phyloP scores from a whole-genome alignment of 768 basidiomycete species.

The Mycena amicta region DNA sequence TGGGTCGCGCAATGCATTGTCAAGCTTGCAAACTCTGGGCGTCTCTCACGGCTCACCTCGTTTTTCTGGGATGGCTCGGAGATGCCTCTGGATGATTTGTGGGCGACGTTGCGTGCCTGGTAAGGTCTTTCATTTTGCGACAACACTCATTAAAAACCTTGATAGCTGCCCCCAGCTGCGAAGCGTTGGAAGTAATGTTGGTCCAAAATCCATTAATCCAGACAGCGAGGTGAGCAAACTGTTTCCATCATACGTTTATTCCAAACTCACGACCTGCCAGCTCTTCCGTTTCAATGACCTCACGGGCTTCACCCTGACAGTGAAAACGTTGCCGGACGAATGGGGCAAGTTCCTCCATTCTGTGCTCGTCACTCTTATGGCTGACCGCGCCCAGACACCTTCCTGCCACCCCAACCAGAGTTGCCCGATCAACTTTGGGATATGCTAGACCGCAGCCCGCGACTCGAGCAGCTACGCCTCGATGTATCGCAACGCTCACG shows the following conservation, averaged over 20 bases:
- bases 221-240: conserved; percentile 19
- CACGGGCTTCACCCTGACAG: conserved; percentile 17
- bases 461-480: conserved; percentile 19
- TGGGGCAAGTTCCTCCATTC: conserved; percentile 11
- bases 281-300: conserved; percentile 21
- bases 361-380: not conserved
- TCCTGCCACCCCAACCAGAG: conserved; percentile 19
- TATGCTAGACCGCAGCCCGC: conserved; percentile 21
- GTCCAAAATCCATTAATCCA: conserved; percentile 15
- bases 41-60: conserved; percentile 15
- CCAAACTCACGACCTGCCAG: conserved; percentile 4
- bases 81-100: conserved; percentile 21
- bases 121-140: conserved; percentile 6
- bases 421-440: conserved; percentile 23
- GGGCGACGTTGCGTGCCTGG: conserved; percentile 21
- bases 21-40: conserved; percentile 14
- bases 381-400: conserved; percentile 10
- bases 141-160: not conserved
- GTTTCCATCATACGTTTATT: not conserved
- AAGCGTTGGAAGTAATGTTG: conserved; percentile 19
- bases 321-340: conserved; percentile 22
- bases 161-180: conserved; percentile 21
- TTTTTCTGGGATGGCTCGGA: conserved; percentile 25
- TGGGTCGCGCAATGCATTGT: conserved; percentile 17
- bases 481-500: conserved; percentile 22